Percentiles rank a stretch among this genome's conserved stretches.
These are phyloP conservation scores for Tetracentron sinense DNA, from an alignment of 164 flowering plant genomes.

Conservation along the genomic window DNA sequence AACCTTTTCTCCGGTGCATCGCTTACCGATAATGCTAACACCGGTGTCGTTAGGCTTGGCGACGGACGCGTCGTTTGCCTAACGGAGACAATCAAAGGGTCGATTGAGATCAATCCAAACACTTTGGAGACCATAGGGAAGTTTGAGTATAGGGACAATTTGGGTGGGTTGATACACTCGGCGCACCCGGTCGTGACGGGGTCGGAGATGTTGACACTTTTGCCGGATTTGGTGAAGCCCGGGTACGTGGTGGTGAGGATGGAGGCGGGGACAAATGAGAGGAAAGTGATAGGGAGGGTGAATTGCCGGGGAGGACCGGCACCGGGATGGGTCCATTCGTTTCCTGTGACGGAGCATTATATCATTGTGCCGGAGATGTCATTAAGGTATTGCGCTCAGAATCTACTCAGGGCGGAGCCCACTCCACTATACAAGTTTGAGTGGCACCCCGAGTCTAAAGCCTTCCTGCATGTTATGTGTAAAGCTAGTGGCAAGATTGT, in stretches of 20 bases:
- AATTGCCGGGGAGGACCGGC: constrained; percentile 78
- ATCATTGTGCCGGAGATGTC: constrained; percentile 96
- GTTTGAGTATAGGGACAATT: constrained; percentile 61
- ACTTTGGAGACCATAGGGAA: constrained; percentile 74
- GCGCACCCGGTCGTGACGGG: constrained; percentile 94
- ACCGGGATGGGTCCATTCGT: constrained; percentile 97
- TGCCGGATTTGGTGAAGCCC: constrained; percentile 83
- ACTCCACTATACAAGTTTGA: constrained; percentile 90
- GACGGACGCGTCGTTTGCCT: constrained; percentile 91
- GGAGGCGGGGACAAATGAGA: constrained; percentile 68
- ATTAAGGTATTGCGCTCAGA: constrained; percentile 71
- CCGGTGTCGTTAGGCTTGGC: constrained; percentile 78
- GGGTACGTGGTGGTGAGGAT: constrained; percentile 91
- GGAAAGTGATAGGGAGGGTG: constrained; percentile 85
- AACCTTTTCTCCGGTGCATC: constrained; percentile 84
- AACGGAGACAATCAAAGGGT: constrained; percentile 91
- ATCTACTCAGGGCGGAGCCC: constrained; percentile 81
- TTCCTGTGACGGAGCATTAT: constrained; percentile 81
- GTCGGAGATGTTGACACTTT: constrained; percentile 59
- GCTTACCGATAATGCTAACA: constrained; percentile 89
- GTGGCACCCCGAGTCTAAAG: constrained; percentile 90
- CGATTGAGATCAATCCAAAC: constrained; percentile 66
- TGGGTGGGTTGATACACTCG: constrained; percentile 78
- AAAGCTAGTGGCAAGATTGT: constrained; percentile 80
- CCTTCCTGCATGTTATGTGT: constrained; percentile 80